Percentiles rank a stretch among this genome's conserved stretches.
These are phyloP conservation scores for Linnemannia exigua DNA, from an alignment of 192 early-diverging fungal genomes.

Conservation along the genomic window DNA sequence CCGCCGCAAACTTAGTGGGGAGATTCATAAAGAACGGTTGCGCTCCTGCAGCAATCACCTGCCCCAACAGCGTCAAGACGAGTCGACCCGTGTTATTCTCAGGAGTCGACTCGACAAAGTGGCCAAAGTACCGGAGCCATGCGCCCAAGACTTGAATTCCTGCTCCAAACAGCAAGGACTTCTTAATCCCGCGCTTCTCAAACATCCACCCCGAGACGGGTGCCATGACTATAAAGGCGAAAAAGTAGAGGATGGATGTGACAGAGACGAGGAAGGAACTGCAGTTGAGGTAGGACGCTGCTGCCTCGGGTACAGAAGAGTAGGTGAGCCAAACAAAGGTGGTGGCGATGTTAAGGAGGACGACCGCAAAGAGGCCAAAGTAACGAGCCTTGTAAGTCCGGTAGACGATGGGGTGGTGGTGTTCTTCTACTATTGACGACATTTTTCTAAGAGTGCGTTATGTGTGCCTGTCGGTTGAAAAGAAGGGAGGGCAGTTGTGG, in stretches of 20 bases:
- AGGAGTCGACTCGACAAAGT: conserved; percentile 38
- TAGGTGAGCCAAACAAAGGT: conserved; percentile 60
- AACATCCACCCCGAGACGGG: conserved; percentile 57
- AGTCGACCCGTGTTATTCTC: conserved; percentile 26
- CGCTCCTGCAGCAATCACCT: conserved; percentile 58
- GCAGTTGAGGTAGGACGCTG: conserved; percentile 45
- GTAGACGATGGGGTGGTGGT: conserved; percentile 9
- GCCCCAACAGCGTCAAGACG: conserved; percentile 57
- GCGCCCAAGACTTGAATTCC: conserved; percentile 50
- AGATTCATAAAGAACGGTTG: conserved; percentile 66
- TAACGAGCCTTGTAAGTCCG: conserved; percentile 57
- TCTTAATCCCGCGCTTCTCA: conserved; percentile 50
- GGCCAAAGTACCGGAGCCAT: conserved; percentile 59
- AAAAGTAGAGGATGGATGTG: conserved; percentile 55
- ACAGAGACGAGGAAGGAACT: conserved; percentile 40
- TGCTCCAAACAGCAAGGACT: conserved; percentile 53
- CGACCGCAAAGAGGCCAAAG: conserved; percentile 56
- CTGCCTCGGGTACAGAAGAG: conserved; percentile 49
- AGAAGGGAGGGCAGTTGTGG: too few relatives aligned
- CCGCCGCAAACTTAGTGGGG: conserved; percentile 64
- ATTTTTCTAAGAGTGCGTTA: too few relatives aligned
- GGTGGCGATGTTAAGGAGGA: conserved; percentile 58
- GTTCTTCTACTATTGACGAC: too few relatives aligned
- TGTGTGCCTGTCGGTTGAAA: too few relatives aligned
- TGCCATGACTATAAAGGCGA: conserved; percentile 54